Percentiles rank a stretch among this genome's conserved stretches.
These are phyloP conservation scores for Galerina marginata DNA, from an alignment of 768 basidiomycete genomes.

Conservation along the genomic window DNA sequence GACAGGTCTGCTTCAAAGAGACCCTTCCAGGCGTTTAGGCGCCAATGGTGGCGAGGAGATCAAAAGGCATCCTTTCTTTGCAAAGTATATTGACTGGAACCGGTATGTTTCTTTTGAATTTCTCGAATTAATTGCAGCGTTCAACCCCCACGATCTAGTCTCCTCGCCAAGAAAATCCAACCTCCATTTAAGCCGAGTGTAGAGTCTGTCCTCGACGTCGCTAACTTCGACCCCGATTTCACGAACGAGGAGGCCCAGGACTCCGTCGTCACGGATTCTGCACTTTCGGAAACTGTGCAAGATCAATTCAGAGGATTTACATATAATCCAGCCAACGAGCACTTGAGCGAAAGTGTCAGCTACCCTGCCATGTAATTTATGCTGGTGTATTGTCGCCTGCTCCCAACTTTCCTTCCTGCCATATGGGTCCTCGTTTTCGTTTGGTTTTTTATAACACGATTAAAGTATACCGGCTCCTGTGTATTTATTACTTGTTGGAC, in stretches of 20 bases:
- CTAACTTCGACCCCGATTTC: constrained; percentile 97
- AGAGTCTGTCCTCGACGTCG: constrained; percentile 94
- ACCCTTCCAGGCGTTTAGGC: constrained; percentile 88
- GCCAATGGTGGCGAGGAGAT: constrained; percentile 95
- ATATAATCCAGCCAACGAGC: constrained; percentile 85
- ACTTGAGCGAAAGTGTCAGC: constrained; percentile 83
- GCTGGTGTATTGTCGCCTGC: background rate
- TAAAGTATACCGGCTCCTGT: constrained; percentile 3
- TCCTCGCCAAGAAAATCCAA: constrained; percentile 93
- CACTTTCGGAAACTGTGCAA: constrained; percentile 93
- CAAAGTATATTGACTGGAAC: constrained; percentile 93
- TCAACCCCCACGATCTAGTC: constrained; percentile 37
- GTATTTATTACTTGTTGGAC: constrained; percentile 18
- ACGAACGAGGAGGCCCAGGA: constrained; percentile 95
- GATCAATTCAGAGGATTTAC: constrained; percentile 94
- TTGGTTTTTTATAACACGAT: constrained; percentile 5
- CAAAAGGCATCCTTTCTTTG: constrained; percentile 94
- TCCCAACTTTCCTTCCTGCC: background rate
- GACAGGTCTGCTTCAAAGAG: constrained; percentile 85
- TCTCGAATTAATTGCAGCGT: background rate
- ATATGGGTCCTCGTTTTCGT: background rate
- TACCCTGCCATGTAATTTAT: constrained; percentile 52
- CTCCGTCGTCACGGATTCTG: constrained; percentile 93
- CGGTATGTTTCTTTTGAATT: constrained; percentile 44
- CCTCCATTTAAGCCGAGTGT: constrained; percentile 98